Evolutionary conservation across 306 rosid genomes (phyloP), one percentile per base, ranked within the genome.

Genomic region (Castanea sativa): DNA sequence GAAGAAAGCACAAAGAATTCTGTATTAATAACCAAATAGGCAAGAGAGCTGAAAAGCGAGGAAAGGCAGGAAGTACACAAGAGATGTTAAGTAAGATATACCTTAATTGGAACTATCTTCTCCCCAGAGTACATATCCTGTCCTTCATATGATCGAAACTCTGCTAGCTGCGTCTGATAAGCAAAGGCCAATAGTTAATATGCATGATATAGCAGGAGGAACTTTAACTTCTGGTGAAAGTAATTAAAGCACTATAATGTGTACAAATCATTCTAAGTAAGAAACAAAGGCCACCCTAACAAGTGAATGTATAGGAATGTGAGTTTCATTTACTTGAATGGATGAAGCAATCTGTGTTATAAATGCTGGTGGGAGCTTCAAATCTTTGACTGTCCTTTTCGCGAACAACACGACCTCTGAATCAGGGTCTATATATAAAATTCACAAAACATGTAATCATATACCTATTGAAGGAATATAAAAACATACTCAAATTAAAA

Each of bases 71-170:
- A 55, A 11, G 33, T 9, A 41, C 3, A 35, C 19, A 7, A 15
- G 20, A 38, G 74, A 56, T 12, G 45, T 38, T 21, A n/a, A 61
- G 30, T 25, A 45, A 52, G 73, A 82, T 58, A 64, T 35, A 91
- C 97, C 97, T 93, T 95, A 76, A 95, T 93, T 1, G 97, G 90
- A 76, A 95, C 91, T 79, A 95, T 90, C 88, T 91, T 93, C 80
- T 93, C 96, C 51, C 97, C 97, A 13, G 89, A 78, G 77, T 87
- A 93, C 98, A 95, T 93, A 79, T 95, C 99, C 79, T 93, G 97
- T 18, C 99, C 97, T 51, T 95, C 96, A 65, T 85, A 81, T 29
- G 97, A 90, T 60, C 93, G 88, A 78, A 95, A 95, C 60, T 90
- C 96, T 5, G 89, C 81, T 15, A 93, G 85, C 86, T 95, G 98